Base-by-base conservation (phyloP, 305 asterid genomes). In the Withania somnifera region DNA sequence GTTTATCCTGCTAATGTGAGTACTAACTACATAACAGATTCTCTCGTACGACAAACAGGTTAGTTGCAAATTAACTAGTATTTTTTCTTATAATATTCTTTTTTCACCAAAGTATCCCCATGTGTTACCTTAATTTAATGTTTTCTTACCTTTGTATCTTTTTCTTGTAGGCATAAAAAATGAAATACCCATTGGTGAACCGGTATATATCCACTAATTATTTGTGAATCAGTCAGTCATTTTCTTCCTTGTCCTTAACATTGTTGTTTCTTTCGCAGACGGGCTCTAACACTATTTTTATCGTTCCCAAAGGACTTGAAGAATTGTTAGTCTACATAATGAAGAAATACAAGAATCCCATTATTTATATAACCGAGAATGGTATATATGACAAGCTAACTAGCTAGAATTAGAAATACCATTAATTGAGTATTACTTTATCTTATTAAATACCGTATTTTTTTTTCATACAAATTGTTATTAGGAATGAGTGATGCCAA, bases 111-210 rank as follows among this genome's bases (percentile, higher is more conserved):
- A 34, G n/a, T n/a, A 34, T 34, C 6, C 40, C 6, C 40, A 34
- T 34, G 6, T 5, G 34, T 30, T 1, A 30, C 34, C 34, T n/a
- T n/a, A n/a, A n/a, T 30, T 30, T 30, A 30, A 30, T 30, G 3
- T 30, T 30, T 30, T 30, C 34, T 4, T 30, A 30, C 1, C 57
- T 51, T 51, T n/a, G 60, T 53, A 10, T 7, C 11, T 53, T 53
- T 53, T 53, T 7, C 0, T 53, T 53, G 60, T 53, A n/a, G 60
- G 60, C 2, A 1, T 1, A 7, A 19, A 17, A 51, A 73, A 84
- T 61, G 86, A 78, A 1, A 56, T 9, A 11, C 76, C 80, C 11
- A 82, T 84, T 1, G 85, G 87, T 34, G 71, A 78, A 11, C 58
- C 22, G 83, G 87, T 84, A 75, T 50, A 47, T 47, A 47, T 51